Evolutionary conservation across 768 basidiomycete species (phyloP).

Genomic region (Mycena galopus): DNA sequence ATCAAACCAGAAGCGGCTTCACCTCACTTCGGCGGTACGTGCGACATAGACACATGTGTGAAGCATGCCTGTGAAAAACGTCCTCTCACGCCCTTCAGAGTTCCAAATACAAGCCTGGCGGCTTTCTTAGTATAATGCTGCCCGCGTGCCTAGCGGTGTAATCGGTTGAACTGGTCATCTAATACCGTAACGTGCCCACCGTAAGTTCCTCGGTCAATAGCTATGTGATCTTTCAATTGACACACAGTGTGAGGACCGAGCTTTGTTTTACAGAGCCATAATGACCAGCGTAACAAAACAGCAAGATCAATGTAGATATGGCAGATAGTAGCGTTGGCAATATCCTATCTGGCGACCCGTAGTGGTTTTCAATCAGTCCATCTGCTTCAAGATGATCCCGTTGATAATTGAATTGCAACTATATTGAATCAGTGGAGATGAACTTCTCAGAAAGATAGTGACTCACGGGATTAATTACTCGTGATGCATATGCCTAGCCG

Average conservation of each 20-base stretch:
- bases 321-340: constrained; percentile 2
- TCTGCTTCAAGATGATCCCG: not conserved
- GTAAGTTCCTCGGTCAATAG: too few species aligned
- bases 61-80: not conserved
- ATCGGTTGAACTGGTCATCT: too few species aligned
- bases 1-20: not conserved
- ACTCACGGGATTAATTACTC: not conserved
- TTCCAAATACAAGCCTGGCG: too few species aligned
- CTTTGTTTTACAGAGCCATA: too few species aligned
- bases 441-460: constrained; percentile 4
- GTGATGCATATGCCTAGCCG: too few species aligned
- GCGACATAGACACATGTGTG: constrained; percentile 8
- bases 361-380: not conserved
- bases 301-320: constrained; percentile 28
- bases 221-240: not conserved
- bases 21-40: constrained; percentile 18
- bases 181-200: too few species aligned
- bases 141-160: not conserved
- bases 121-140: too few species aligned
- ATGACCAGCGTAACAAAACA: not conserved
- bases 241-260: not conserved
- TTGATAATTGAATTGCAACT: constrained; percentile 12
- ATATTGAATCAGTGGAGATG: constrained; percentile 8
- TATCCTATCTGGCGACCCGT: not conserved
- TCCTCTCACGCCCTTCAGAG: not conserved